phyloP scores from a whole-genome alignment of 495 filamentous ascomycete species.

The Saxophila tyrrhenica region DNA sequence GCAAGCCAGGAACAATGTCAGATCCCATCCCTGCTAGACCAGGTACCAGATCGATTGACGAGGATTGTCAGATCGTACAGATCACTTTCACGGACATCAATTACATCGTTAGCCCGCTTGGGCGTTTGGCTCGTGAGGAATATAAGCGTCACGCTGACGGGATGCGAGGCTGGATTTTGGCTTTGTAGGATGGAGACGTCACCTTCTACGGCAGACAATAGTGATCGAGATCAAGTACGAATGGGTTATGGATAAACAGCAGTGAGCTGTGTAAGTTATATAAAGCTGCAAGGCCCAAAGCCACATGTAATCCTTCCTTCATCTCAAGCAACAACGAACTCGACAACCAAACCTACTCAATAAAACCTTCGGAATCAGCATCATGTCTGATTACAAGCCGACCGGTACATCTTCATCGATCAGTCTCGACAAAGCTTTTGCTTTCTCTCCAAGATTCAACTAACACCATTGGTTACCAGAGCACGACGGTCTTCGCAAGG shows the following conservation, averaged over 20 bases:
- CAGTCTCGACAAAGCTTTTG: background rate
- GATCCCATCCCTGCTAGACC: background rate
- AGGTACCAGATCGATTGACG: background rate
- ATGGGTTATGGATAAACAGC: background rate
- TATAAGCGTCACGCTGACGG: background rate
- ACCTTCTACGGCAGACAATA: background rate
- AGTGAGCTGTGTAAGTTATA: too few species aligned
- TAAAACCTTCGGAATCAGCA: background rate
- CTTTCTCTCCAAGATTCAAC: too few species aligned
- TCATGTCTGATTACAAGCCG: slow-evolving; percentile 13
- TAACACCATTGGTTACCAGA: background rate
- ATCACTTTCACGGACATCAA: too few species aligned
- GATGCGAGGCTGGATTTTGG: too few species aligned
- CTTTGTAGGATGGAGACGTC: too few species aligned
- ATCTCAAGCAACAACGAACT: background rate
- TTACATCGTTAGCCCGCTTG: too few species aligned
- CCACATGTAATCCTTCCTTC: too few species aligned
- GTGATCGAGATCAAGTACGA: background rate
- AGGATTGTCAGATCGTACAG: too few species aligned
- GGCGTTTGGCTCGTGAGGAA: background rate
- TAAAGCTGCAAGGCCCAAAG: too few species aligned
- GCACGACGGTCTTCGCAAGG: slow-evolving; percentile 16
- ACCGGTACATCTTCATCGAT: background rate
- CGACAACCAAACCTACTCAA: too few species aligned
- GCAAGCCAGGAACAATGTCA: background rate